Conservation (phyloP, 345 rosid species). For the Sisymbrium irio region DNA sequence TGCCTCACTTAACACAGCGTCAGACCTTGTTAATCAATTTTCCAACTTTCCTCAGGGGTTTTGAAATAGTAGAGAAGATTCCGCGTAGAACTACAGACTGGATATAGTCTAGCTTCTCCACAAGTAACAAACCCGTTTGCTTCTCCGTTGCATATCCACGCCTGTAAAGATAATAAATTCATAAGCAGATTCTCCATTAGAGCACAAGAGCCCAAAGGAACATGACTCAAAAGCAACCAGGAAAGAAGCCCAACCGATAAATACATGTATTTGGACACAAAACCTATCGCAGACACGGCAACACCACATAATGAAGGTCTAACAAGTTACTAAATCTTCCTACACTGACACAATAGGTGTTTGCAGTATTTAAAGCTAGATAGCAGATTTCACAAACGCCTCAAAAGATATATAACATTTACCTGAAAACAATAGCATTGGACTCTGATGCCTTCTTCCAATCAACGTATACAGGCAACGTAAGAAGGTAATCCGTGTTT, state of each 20-base stretch:
- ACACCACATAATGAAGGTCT: neutral
- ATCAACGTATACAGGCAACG: constrained; percentile 82
- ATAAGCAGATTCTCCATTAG: neutral
- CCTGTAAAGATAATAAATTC: constrained; percentile 45
- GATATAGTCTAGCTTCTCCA: constrained; percentile 85
- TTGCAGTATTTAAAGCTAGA: neutral
- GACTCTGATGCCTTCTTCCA: constrained; percentile 90
- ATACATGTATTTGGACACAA: neutral
- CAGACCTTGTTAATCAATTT: constrained; percentile 68
- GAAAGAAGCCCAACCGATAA: neutral
- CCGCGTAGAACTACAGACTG: constrained; percentile 76
- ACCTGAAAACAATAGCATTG: constrained; percentile 91
- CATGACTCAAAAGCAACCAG: neutral
- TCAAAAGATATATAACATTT: neutral
- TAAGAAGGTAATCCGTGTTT: constrained; percentile 91
- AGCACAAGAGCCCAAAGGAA: neutral
- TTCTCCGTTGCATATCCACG: constrained; percentile 93
- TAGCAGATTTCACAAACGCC: neutral
- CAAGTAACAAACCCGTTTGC: constrained; percentile 81
- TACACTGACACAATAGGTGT: neutral
- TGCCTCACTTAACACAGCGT: neutral
- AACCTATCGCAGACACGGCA: neutral
- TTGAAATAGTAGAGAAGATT: constrained; percentile 60
- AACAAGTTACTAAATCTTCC: neutral
- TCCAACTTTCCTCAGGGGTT: constrained; percentile 73